Conservation (phyloP, 352 stramenopile genomes). For the Globisporangium ultimum region DNA sequence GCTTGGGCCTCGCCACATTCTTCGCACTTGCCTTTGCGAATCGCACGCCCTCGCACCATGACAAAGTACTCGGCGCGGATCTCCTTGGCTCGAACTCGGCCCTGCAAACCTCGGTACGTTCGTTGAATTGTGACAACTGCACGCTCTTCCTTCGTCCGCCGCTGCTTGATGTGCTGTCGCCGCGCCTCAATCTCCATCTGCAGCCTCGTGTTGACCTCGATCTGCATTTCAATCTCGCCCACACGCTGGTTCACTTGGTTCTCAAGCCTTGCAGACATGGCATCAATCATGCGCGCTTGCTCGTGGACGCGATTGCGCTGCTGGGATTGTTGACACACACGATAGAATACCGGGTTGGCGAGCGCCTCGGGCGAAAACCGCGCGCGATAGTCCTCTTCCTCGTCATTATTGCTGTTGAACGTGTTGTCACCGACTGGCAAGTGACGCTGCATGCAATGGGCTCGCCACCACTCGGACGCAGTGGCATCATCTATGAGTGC, state of each 20-base stretch:
- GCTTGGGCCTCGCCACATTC: constrained; percentile 67
- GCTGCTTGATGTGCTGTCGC: constrained; percentile 25
- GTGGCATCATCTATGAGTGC: not conserved
- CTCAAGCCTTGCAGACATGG: constrained; percentile 14
- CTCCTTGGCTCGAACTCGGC: constrained; percentile 37
- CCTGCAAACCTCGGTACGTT: constrained; percentile 36
- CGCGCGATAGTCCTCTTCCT: constrained; percentile 11
- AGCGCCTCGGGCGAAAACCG: constrained; percentile 45
- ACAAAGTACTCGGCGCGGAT: constrained; percentile 61
- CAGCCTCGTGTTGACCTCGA: constrained; percentile 57
- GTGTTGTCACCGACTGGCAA: constrained; percentile 13
- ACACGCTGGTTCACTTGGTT: constrained; percentile 39
- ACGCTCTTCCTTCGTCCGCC: constrained; percentile 34
- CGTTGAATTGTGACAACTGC: constrained; percentile 49
- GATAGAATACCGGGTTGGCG: constrained; percentile 43
- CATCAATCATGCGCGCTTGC: constrained; percentile 17
- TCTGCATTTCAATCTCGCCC: constrained; percentile 40
- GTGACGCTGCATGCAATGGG: constrained; percentile 50
- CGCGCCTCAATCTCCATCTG: constrained; percentile 25
- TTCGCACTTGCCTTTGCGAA: constrained; percentile 67
- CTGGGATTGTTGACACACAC: constrained; percentile 25
- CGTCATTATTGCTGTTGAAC: constrained; percentile 21
- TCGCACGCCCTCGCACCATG: constrained; percentile 58
- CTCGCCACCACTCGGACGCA: constrained; percentile 57
- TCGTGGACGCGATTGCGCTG: constrained; percentile 15